Base-by-base conservation (phyloP, 2,329 filamentous ascomycete species). In the Aspergillus brasiliensis region DNA sequence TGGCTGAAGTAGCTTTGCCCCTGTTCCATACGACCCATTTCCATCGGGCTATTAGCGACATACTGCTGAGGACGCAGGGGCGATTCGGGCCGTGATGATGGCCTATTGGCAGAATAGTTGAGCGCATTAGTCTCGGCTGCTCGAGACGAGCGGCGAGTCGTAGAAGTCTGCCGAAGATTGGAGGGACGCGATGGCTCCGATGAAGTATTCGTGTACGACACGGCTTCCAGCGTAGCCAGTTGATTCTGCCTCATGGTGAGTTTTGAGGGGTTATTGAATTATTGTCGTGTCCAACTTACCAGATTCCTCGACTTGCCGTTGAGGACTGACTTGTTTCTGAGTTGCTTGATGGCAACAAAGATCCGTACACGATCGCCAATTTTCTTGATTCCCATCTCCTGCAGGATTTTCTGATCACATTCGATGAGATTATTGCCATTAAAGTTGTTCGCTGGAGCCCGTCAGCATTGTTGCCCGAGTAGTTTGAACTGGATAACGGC, bases 381-480 rank as follows among this genome's bases (percentile, higher is more conserved):
- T 78, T 98, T 99, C 68, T 97, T 96, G 68, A 99, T 94, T 46
- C 95, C 95, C 87, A 99, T 96, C 76, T 99, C 95, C 77, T 97
- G 96, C 64, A 99, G 83, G 42, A 96, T 92, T 58, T 92, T 89
- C 81, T 97, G 96, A 77, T 99, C 95, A 83, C 97, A 94, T 78
- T 99, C 95, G 68, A 99, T 84, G 47, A 99, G 82, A 73, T 96
- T 97, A 79, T 97, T 92, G 70, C 95, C 95, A 73, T 95, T 99
- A 81, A 99, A 97, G 77, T 98, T 91, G 76, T 99, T 97, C 73
- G 88, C 84, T 86, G 37, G 6, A 62, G 25, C 54, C 10, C 5
- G 42, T 62, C 46, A 67, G 70, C 73, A 42, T 74, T 38, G 52
- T 17, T 44, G 19, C 17, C 55, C 56, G 57, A 47, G 61, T 51